Percentiles rank a stretch among this genome's conserved stretches.
These are phyloP conservation scores for Nemania diffusa DNA, from an alignment of 2,329 filamentous ascomycete genomes.

Conservation along the genomic window DNA sequence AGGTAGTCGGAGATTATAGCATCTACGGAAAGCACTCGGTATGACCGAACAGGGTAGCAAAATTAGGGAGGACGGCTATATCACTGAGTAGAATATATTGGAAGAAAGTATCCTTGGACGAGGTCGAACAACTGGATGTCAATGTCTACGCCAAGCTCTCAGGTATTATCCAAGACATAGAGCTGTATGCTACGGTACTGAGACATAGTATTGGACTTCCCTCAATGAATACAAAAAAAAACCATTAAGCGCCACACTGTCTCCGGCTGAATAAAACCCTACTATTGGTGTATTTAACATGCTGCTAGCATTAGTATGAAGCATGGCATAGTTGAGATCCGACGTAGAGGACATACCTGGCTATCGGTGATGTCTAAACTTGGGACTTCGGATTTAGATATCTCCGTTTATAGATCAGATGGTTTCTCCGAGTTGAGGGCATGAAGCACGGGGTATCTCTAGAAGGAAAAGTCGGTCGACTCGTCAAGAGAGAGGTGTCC, in stretches of 20 bases:
- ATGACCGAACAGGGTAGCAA: too few relatives aligned
- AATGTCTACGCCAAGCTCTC: neutral
- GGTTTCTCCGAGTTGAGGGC: neutral
- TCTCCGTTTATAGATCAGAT: neutral
- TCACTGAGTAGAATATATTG: neutral
- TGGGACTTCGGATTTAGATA: neutral
- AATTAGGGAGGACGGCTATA: too few relatives aligned
- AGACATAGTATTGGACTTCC: neutral
- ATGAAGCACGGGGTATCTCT: conserved; percentile 14
- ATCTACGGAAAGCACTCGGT: too few relatives aligned
- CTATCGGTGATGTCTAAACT: neutral
- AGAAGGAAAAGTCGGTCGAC: neutral
- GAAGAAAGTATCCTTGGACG: neutral
- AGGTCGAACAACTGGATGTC: neutral
- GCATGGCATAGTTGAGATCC: neutral
- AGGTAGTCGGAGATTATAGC: too few relatives aligned
- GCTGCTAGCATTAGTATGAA: neutral
- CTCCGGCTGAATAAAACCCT: neutral
- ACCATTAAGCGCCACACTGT: neutral
- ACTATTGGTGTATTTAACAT: neutral
- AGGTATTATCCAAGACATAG: neutral
- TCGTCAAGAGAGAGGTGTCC: neutral
- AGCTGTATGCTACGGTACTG: neutral
- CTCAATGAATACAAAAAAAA: neutral
- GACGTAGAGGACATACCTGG: conserved; percentile 1